Percentiles rank a stretch among this genome's conserved stretches.
phyloP scores from a whole-genome alignment of 1,284 basidiomycete species.

The Malassezia sp. region DNA sequence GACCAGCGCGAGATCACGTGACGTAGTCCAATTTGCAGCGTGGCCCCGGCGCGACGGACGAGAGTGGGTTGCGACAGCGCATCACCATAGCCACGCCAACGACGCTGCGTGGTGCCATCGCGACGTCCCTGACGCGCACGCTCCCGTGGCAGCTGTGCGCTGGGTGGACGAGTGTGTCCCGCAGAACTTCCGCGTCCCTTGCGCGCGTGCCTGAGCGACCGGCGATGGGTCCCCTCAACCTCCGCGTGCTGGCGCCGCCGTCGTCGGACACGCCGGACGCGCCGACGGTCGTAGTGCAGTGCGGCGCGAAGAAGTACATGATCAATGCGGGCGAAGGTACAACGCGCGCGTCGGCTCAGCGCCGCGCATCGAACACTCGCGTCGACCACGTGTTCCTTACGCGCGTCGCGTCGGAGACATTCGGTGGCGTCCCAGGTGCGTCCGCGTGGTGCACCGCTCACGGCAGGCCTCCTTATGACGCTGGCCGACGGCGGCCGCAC shows the following conservation, averaged over 20 bases:
- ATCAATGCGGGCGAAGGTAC: constrained; percentile 78
- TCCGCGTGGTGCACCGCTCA: no score
- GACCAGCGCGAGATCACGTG: neutral
- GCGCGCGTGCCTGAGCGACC: no score
- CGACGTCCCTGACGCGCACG: neutral
- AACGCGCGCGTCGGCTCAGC: constrained; percentile 61
- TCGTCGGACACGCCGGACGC: constrained; percentile 58
- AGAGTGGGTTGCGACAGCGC: no score
- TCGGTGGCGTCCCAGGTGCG: constrained; percentile 46
- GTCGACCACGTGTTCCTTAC: constrained; percentile 64
- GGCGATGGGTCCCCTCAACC: constrained; percentile 14
- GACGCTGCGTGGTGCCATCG: no score
- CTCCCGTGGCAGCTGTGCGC: no score
- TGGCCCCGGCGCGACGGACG: neutral
- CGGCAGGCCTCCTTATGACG: constrained; percentile 73
- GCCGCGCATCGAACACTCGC: constrained; percentile 56
- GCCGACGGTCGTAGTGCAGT: constrained; percentile 62
- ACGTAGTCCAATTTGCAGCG: neutral
- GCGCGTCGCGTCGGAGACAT: constrained; percentile 54
- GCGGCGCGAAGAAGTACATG: constrained; percentile 67
- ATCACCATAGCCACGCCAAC: no score
- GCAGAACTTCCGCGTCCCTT: neutral
- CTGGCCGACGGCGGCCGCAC: constrained; percentile 61
- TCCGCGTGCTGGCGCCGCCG: constrained; percentile 34
- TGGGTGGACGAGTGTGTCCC: neutral